Evolutionary conservation across 2,329 filamentous ascomycete genomes (phyloP).

Genomic region (Botrytis byssoidea): DNA sequence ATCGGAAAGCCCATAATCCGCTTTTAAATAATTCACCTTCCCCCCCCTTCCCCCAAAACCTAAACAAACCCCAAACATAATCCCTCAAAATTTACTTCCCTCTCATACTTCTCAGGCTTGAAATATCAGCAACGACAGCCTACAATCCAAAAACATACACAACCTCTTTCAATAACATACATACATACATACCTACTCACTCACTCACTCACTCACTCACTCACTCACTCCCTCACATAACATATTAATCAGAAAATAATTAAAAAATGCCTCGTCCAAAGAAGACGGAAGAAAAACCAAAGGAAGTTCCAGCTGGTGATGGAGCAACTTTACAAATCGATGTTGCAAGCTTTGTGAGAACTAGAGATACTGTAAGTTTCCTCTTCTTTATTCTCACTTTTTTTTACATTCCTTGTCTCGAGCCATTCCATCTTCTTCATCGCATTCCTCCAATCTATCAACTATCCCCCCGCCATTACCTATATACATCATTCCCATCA

Average conservation of each 20-base stretch:
- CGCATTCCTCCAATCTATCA: conserved; percentile 23
- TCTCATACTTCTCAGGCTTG: not conserved
- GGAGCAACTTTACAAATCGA: conserved; percentile 50
- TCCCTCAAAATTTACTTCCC: not conserved
- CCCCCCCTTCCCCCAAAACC: not conserved
- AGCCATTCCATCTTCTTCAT: conserved; percentile 23
- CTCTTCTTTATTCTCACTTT: conserved; percentile 8
- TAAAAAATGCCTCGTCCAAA: conserved; percentile 43
- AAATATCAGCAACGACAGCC: not conserved
- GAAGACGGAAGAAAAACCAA: conserved; percentile 40
- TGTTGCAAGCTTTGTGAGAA: conserved; percentile 73
- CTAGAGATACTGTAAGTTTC: conserved; percentile 70
- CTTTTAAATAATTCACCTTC: not conserved
- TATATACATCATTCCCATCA: not conserved
- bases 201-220: too few relatives aligned
- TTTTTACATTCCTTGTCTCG: conserved; percentile 18
- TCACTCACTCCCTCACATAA: not conserved
- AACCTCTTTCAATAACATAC: not conserved
- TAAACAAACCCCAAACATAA: not conserved
- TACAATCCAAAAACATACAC: not conserved
- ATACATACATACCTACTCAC: not conserved
- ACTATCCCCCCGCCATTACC: conserved; percentile 16
- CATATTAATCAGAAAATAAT: conserved; percentile 1
- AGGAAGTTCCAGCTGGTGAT: conserved; percentile 22
- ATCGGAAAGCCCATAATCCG: not conserved